Base-by-base conservation (phyloP, 2,329 filamentous ascomycete genomes). In the Hymenoscyphus occultus region DNA sequence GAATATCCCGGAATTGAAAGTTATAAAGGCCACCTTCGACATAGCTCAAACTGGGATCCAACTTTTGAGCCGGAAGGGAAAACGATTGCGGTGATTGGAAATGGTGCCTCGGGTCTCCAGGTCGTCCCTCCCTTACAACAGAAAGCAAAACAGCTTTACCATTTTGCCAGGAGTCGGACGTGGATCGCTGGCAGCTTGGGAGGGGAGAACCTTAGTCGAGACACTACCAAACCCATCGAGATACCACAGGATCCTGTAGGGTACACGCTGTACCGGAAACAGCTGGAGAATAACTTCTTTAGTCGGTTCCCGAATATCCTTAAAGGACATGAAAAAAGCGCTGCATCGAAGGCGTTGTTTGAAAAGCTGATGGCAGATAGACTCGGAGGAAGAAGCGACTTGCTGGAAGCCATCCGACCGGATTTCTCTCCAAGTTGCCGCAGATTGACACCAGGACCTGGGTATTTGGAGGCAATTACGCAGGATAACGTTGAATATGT, bases 161-260 rank as follows among this genome's bases (percentile, higher is more conserved):
- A 70, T 61, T 72, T 77, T 85, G 22, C 73, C 84, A 16, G 84
- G 16, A 59, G 45, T 69, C 83, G 80, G 39, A 90, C 88, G 0
- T 91, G 89, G 89, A 85, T 91, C 85, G 87, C 0, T 81, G 84
- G 1, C 84, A 85, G 0, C 89, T 86, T 75, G 84, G 83, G 0
- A 80, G 84, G 40, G 77, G 83, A 65, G 77, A 83, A 69, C 31
- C 54, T 74, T 78, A 59, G 82, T 85, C 28, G 54, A 16, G 45
- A 51, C 22, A 57, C 54, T 5, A 48, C 32, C 7, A 39, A 45
- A 14, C 57, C 60, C 0, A 64, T 75, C 73, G n/a, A 67, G 75
- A 59, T 77, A 80, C 57, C 70, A 72, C 1, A 70, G 81, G 22
- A 28, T 65, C 76, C 79, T 0, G 73, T 73, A 10, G 75, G 72